Evolutionary conservation across 2,329 filamentous ascomycete genomes (phyloP).

Genomic region (Aspergillus novofumigatus): DNA sequence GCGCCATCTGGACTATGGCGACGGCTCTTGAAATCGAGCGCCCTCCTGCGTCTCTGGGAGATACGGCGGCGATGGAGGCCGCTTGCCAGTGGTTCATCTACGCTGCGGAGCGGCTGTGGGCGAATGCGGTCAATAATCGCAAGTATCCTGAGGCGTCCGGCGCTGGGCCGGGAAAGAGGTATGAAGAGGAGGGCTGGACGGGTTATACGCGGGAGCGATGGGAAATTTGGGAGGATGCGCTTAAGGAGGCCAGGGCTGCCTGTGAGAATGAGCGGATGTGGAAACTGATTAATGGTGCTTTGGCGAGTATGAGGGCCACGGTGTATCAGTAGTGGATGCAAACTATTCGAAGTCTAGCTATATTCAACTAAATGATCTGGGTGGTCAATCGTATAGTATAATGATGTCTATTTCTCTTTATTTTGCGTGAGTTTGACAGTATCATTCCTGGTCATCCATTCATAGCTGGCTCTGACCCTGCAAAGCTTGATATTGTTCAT

Average conservation of each 20-base stretch:
- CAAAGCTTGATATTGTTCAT: neutral
- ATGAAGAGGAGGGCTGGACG: neutral
- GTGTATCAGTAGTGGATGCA: neutral
- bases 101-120: slow-evolving; percentile 8
- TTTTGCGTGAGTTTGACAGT: too few species aligned
- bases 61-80: slow-evolving; percentile 10
- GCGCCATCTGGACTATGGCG: neutral
- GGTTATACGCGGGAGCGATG: neutral
- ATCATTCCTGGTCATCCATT: neutral
- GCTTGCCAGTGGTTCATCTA: slow-evolving; percentile 15
- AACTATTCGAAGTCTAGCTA: too few species aligned
- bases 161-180: neutral
- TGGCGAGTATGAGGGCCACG: slow-evolving; percentile 3
- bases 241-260: neutral
- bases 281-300: slow-evolving; percentile 8
- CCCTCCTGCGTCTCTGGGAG: neutral
- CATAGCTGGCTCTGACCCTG: neutral
- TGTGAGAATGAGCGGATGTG: slow-evolving; percentile 1
- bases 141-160: neutral
- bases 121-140: neutral
- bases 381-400: too few species aligned
- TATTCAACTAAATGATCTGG: too few species aligned
- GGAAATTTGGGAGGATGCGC: neutral
- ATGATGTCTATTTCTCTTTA: too few species aligned
- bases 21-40: neutral